These are phyloP conservation scores for Delonix regia DNA, from an alignment of 306 rosid species.

Conservation along the genomic window DNA sequence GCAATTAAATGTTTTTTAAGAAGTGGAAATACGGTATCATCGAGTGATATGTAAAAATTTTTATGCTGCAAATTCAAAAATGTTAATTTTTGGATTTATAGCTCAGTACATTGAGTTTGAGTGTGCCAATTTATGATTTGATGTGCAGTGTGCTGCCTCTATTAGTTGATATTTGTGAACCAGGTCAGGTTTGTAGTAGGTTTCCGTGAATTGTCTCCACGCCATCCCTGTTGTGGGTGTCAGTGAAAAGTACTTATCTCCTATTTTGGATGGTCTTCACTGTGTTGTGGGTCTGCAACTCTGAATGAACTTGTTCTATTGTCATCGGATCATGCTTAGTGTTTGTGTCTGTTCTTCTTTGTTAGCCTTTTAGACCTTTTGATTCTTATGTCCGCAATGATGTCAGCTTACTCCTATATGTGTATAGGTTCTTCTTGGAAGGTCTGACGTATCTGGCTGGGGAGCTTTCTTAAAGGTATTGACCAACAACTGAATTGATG, in stretches of 20 bases:
- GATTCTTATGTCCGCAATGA: conserved; percentile 5
- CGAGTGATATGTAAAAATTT: not conserved
- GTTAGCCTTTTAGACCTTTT: conserved; percentile 14
- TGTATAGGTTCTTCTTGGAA: conserved; percentile 88
- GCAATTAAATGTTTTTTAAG: not conserved
- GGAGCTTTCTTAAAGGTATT: conserved; percentile 95
- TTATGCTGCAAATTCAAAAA: not conserved
- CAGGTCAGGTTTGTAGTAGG: not conserved
- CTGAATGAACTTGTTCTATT: conserved; percentile 25
- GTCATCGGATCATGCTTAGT: conserved; percentile 12
- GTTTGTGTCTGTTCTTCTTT: conserved; percentile 5
- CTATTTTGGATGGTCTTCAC: not conserved
- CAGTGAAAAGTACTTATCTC: not conserved
- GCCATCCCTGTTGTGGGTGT: not conserved
- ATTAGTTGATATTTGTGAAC: not conserved
- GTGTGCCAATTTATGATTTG: not conserved
- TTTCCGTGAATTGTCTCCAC: not conserved
- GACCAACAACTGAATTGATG: conserved; percentile 10
- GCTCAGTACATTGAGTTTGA: not conserved
- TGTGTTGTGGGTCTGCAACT: conserved; percentile 10
- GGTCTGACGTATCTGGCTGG: conserved; percentile 98
- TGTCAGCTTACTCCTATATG: conserved; percentile 18
- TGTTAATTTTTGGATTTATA: not conserved
- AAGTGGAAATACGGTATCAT: not conserved
- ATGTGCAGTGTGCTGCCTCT: not conserved